Evolutionary conservation across 805 yeast genomes (phyloP).

Genomic region (Sungouiella blattae): DNA sequence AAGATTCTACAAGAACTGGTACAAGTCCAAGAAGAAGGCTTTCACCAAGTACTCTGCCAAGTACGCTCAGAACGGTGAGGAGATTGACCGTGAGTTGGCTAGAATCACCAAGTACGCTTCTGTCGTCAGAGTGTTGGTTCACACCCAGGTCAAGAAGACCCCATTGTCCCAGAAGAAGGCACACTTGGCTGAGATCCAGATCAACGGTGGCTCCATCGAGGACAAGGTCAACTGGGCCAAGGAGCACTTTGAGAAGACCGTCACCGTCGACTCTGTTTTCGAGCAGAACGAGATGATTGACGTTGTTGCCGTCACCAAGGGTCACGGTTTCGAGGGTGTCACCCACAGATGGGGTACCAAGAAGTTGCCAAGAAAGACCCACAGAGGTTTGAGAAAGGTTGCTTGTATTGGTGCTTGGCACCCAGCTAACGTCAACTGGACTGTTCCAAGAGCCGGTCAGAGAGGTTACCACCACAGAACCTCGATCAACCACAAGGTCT

Average conservation of each 20-base stretch:
- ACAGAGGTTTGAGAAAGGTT: conserved; percentile 99
- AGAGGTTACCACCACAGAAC: conserved; percentile 99
- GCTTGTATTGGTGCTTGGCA: conserved; percentile 99
- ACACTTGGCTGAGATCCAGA: conserved; percentile 98
- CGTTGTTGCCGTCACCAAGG: conserved; percentile 99
- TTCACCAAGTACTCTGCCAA: conserved; percentile 99
- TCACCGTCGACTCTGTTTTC: conserved; percentile 90
- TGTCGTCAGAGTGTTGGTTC: conserved; percentile 98
- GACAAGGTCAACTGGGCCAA: conserved; percentile 99
- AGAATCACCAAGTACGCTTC: conserved; percentile 98
- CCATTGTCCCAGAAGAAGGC: conserved; percentile 99
- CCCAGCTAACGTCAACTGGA: conserved; percentile 98
- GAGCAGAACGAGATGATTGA: conserved; percentile 99
- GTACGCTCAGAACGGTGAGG: conserved; percentile 88
- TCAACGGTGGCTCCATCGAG: conserved; percentile 98
- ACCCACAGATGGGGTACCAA: conserved; percentile 99
- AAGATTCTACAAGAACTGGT: conserved; percentile 99
- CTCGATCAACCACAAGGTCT: conserved; percentile 99
- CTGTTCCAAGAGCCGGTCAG: conserved; percentile 99
- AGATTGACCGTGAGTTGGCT: conserved; percentile 93
- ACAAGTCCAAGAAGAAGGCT: conserved; percentile 99
- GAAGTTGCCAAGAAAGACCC: conserved; percentile 99
- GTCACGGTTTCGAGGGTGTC: conserved; percentile 99
- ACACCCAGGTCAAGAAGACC: conserved; percentile 99
- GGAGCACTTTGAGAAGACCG: conserved; percentile 99